Evolutionary conservation across 176 grass and related monocot species (phyloP).

Genomic region (Triticum dicoccoides): DNA sequence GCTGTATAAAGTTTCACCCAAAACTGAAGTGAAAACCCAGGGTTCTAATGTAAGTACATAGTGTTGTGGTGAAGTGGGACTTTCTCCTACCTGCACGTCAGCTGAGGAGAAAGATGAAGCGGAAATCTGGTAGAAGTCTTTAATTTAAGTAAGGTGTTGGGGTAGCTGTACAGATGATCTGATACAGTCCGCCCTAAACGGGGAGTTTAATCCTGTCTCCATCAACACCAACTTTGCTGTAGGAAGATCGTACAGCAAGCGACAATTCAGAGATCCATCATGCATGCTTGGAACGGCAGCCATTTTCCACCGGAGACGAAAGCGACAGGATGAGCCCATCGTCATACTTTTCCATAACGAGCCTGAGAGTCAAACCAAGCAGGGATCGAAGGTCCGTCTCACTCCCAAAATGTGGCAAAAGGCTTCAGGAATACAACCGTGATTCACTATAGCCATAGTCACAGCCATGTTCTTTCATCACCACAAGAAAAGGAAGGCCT

Average conservation of each 20-base stretch:
- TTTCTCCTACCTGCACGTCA: background rate
- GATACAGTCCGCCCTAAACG: background rate
- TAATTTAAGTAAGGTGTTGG: background rate
- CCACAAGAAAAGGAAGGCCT: too few species aligned
- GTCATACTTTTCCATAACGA: constrained; percentile 5
- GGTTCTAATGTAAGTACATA: background rate
- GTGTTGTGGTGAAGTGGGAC: background rate
- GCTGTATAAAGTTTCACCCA: constrained; percentile 8
- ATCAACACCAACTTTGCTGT: background rate
- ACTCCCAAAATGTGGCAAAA: background rate
- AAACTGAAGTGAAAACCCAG: constrained; percentile 5
- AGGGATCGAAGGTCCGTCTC: background rate
- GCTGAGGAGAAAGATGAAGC: background rate
- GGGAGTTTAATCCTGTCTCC: background rate
- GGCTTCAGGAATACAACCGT: background rate
- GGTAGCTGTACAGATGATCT: background rate
- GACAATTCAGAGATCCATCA: constrained; percentile 20
- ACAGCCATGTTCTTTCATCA: too few species aligned
- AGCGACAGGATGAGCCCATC: background rate
- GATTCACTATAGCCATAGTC: too few species aligned
- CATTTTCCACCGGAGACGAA: constrained; percentile 9
- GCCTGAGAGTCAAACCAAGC: background rate
- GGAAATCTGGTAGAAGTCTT: background rate
- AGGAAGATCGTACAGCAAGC: background rate
- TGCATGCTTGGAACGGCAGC: constrained; percentile 23